Percentiles rank a stretch among this genome's conserved stretches.
phyloP scores from a whole-genome alignment of 495 filamentous ascomycete genomes.

The Entonaema liquescens region DNA sequence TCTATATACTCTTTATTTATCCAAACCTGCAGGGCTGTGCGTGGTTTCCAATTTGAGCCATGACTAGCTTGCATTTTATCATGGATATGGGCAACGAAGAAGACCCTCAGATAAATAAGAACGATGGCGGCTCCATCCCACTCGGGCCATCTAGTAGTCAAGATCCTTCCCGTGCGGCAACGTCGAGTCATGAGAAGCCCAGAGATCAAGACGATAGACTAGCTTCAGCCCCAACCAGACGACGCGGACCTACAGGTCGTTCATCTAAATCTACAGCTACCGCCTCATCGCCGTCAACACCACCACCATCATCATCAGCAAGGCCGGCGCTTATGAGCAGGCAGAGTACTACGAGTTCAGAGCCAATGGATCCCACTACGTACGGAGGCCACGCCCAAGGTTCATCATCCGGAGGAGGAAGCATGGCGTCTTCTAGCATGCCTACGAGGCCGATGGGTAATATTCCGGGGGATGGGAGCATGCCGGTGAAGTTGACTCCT shows the following conservation, averaged over 20 bases:
- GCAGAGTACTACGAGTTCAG: slow-evolving; percentile 54
- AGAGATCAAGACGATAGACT: slow-evolving; percentile 42
- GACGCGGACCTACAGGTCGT: slow-evolving; percentile 39
- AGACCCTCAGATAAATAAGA: slow-evolving; percentile 46
- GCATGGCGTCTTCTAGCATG: slow-evolving; percentile 39
- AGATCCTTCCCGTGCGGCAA: slow-evolving; percentile 49
- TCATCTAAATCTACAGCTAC: slow-evolving; percentile 41
- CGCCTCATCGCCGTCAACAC: slow-evolving; percentile 28
- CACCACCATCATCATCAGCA: slow-evolving; percentile 38
- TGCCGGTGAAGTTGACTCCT: slow-evolving; percentile 67
- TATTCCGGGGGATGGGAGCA: slow-evolving; percentile 42
- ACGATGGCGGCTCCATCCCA: slow-evolving; percentile 42
- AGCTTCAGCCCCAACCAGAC: slow-evolving; percentile 40
- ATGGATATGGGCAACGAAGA: slow-evolving; percentile 57
- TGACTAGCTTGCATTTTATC: slow-evolving; percentile 60
- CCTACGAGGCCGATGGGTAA: slow-evolving; percentile 54
- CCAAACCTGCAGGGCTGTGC: slow-evolving; percentile 47
- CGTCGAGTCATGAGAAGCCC: slow-evolving; percentile 37
- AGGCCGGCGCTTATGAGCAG: slow-evolving; percentile 48
- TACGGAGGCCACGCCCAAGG: slow-evolving; percentile 44
- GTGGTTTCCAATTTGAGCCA: slow-evolving; percentile 56
- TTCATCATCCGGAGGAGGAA: slow-evolving; percentile 47
- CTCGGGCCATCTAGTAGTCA: slow-evolving; percentile 49
- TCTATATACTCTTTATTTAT: slow-evolving; percentile 51
- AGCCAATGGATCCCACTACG: slow-evolving; percentile 55